phyloP scores from a whole-genome alignment of 495 filamentous ascomycete genomes.

The Neurospora sp. region DNA sequence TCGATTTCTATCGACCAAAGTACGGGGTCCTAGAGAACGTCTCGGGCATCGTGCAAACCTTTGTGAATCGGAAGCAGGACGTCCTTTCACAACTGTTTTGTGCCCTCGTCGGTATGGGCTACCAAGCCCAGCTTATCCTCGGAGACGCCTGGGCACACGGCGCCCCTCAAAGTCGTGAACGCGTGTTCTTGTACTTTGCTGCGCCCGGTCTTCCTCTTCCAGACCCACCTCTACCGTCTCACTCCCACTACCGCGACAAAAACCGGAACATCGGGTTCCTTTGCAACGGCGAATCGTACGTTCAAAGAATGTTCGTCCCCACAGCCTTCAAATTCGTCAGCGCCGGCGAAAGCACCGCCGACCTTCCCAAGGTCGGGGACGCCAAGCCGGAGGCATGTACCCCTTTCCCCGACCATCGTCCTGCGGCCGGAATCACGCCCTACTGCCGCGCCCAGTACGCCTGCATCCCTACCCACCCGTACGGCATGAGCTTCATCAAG shows the following conservation, averaged over 20 bases:
- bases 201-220: conserved; percentile 49
- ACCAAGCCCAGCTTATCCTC: conserved; percentile 53
- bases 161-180: conserved; percentile 47
- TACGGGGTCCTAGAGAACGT: conserved; percentile 72
- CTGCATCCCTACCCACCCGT: conserved; percentile 33
- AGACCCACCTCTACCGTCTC: conserved; percentile 45
- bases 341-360: conserved; percentile 37
- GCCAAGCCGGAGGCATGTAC: conserved; percentile 43
- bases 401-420: conserved; percentile 54
- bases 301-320: conserved; percentile 34
- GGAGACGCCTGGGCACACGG: conserved; percentile 62
- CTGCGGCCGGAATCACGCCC: conserved; percentile 21
- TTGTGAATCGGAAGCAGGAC: conserved; percentile 36
- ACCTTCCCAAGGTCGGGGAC: conserved; percentile 51
- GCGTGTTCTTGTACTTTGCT: conserved; percentile 57
- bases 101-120: conserved; percentile 60
- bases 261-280: conserved; percentile 42
- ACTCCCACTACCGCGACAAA: conserved; percentile 40
- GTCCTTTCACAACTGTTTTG: conserved; percentile 59
- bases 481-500: conserved; percentile 36
- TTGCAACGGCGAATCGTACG: conserved; percentile 50
- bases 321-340: conserved; percentile 49
- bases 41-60: conserved; percentile 40
- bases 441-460: conserved; percentile 24
- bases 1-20: conserved; percentile 63